phyloP scores from a whole-genome alignment of 2,329 filamentous ascomycete species.

The Biscogniauxia mediterranea region DNA sequence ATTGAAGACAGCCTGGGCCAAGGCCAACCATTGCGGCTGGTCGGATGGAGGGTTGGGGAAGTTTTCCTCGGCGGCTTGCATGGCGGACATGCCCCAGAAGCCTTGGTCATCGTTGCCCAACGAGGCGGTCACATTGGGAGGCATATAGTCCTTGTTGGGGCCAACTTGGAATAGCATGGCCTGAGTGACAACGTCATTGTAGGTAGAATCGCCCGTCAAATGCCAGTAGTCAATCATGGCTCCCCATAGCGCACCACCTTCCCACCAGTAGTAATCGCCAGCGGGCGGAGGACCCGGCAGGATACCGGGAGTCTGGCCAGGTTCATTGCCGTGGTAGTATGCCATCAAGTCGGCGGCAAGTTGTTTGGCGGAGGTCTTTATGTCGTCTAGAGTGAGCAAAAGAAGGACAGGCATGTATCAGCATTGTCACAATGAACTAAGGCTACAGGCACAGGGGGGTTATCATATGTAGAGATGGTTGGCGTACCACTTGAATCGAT shows the following conservation, averaged over 20 bases:
- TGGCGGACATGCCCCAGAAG: constrained; percentile 64
- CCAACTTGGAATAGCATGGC: constrained; percentile 47
- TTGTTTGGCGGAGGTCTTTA: constrained; percentile 43
- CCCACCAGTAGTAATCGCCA: constrained; percentile 37
- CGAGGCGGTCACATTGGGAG: constrained; percentile 39
- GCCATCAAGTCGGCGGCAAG: constrained; percentile 32
- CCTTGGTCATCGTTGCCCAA: constrained; percentile 57
- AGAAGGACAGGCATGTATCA: constrained; percentile 5
- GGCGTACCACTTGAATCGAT: constrained; percentile 18
- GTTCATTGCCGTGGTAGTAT: constrained; percentile 34
- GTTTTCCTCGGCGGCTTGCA: constrained; percentile 61
- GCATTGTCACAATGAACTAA: neutral
- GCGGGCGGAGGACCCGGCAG: constrained; percentile 33
- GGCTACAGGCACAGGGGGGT: neutral
- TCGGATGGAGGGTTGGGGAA: constrained; percentile 54
- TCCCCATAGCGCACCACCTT: constrained; percentile 34
- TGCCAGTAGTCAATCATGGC: constrained; percentile 44
- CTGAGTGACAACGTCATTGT: constrained; percentile 48
- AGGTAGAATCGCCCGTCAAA: constrained; percentile 50
- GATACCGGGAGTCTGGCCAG: constrained; percentile 33
- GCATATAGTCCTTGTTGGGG: constrained; percentile 47
- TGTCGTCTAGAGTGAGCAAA: constrained; percentile 40
- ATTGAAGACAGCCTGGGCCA: constrained; percentile 65
- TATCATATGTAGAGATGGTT: neutral
- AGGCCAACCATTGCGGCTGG: constrained; percentile 59